Base-by-base conservation (phyloP, 2,329 filamentous ascomycete genomes). In the Fusarium udum region DNA sequence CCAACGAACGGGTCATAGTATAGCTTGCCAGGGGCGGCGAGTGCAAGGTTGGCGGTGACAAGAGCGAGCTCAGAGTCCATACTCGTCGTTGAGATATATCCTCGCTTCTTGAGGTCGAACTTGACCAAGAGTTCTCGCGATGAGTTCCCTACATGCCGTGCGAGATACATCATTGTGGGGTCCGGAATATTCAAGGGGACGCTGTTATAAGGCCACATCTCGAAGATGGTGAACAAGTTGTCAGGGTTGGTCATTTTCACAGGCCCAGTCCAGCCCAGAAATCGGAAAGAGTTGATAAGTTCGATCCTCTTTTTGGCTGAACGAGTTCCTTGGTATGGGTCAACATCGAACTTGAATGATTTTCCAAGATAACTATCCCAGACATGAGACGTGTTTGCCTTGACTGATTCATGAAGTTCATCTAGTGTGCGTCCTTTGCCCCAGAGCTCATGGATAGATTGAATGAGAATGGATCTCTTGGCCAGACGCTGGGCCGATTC, bases 1-100 rank as follows among this genome's bases (percentile, higher is more conserved):
- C 96, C 96, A 67, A 96, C 95, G 79, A 99, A 99, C 0, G 96
- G 96, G 77, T 99, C 96, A 78, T 95, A 98, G 77, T 97, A 93
- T 5, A 98, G 80, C 79, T 93, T 97, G 0, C 94, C 95, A 0
- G 95, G 93, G 0, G 85, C 91, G 0, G 95, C 95, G 20, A 93
- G 89, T 1, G 94, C 93, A 75, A 99, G 91, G 79, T 98, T 99
- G 4, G 95, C 96, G 1, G 95, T 98, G 28, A 99, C 85, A 2
- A 99, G 87, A 18, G 95, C 93, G 48, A 99, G 87, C 81, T 98
- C 96, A 0, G 95, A 93, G 80, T 99, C 96, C 96, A 99, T 98
- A 51, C 93, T 96, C 0, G 96, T 99, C 1, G 95, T 98, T 75
- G 93, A 94, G 77, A 99, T 98, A 80, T 99, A 99, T 43, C 89